Base-by-base conservation (phyloP, 805 yeast species). In the Clavispora phyllophila region DNA sequence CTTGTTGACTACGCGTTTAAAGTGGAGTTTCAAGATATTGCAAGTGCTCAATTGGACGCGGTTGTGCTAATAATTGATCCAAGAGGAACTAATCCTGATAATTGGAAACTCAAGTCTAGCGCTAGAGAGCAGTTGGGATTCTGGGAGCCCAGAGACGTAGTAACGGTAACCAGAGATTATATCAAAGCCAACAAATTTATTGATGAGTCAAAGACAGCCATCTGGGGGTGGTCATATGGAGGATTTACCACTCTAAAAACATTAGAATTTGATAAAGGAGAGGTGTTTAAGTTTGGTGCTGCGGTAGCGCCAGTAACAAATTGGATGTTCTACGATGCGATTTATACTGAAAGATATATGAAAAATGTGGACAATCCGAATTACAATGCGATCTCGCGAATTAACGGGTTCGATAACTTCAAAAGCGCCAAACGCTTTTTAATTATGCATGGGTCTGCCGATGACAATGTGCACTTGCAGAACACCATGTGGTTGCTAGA, bases 151-250 rank as follows among this genome's bases (percentile, higher is more conserved):
- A 63, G 82, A 37, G 95, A 86, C 58, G 64, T 86, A 12, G 70
- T 75, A 0, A 68, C 66, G 4, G 73, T 79, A 0, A 72, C 79
- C 0, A 61, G 75, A 32, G 68, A 66, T 27, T 81, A 79, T 57
- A 72, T 84, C 6, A 45, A 63, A 18, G 62, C 61, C 6, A 68
- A 68, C 43, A 45, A 64, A 9, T 73, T 73, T 46, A 70, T 86
- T 15, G 83, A 84, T 55, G 51, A 52, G 3, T 66, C 72, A 1
- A 68, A 68, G 43, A 77, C 83, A 4, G 87, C 88, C 0, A 73
- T 85, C 29, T 86, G 93, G 90, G 95, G 95, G 13, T 86, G 93
- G 90, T 82, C 90, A 0, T 86, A 84, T 60, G 95, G 95, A 42
- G 95, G 91, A 0, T 86, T 82, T 56, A 70, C 82, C 8, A 81